Conservation (phyloP, 352 stramenopile species). For the Phytophthora vignae region DNA sequence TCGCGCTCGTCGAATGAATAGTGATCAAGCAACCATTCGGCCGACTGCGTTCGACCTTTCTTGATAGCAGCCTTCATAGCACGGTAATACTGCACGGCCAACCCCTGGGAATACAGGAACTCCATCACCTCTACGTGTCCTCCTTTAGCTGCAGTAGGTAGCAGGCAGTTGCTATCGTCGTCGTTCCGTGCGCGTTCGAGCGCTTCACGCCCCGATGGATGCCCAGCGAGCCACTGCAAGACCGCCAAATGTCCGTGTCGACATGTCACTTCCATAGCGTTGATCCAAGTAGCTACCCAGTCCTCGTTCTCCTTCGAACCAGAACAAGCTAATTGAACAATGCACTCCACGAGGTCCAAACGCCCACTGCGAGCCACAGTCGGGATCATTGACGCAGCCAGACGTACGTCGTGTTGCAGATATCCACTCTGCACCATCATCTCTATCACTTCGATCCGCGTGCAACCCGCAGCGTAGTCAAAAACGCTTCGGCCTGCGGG, state of each 20-base stretch:
- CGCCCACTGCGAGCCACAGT: not conserved
- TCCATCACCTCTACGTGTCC: too few species aligned
- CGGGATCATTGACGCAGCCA: not conserved
- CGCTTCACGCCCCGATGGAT: too few species aligned
- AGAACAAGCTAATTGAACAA: not conserved
- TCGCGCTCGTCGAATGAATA: too few species aligned
- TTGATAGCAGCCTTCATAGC: too few species aligned
- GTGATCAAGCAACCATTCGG: too few species aligned
- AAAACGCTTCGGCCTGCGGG: not conserved
- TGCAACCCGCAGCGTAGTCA: not conserved
- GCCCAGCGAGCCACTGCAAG: too few species aligned
- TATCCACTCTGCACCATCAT: not conserved
- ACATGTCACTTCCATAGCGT: not conserved
- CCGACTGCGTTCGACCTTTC: too few species aligned
- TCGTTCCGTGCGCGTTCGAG: too few species aligned
- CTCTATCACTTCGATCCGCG: not conserved
- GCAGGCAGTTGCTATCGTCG: too few species aligned
- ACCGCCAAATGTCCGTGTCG: too few species aligned
- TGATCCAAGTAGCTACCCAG: not conserved
- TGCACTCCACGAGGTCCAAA: not conserved
- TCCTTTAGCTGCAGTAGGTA: too few species aligned
- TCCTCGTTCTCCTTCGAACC: not conserved
- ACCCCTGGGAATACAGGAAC: too few species aligned
- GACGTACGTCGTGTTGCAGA: not conserved
- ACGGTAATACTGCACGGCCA: not conserved